Evolutionary conservation across 768 basidiomycete genomes (phyloP), one percentile per base, ranked within the genome.

Genomic region (Serendipita indica): DNA sequence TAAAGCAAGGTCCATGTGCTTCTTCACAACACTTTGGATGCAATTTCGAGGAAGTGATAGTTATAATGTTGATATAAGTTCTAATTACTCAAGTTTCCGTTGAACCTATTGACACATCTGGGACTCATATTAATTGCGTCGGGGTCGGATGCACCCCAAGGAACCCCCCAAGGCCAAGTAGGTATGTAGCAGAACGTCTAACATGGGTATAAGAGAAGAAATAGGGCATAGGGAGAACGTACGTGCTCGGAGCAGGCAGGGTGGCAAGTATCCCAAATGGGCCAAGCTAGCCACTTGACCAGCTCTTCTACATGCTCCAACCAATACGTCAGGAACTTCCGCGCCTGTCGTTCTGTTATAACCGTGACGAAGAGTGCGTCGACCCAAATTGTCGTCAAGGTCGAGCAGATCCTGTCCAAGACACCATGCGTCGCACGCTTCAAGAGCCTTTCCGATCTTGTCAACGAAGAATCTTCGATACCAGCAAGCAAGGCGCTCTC

Each of bases 261-360:
- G 5, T 60, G 28, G 28, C 65, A 66, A 27, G 60, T 66, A 20
- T 65, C 60, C 65, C 65, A 66, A 28, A 64, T 62, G 16, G 56
- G 65, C 65, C 65, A 66, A n/a, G 65, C 65, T 3, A 66, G 60
- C 65, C 65, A 66, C 7, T 25, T 3, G 61, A 66, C 63, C 18
- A 66, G 37, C 13, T 25, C 27, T 1, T 54, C n/a, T 4, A 64
- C 33, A 16, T 62, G 57, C 16, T 39, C 28, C 7, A 6, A 45
- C 65, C 65, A 66, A 2, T 13, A 12, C 14, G 27, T 25, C 56
- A 62, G 35, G 13, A 66, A 16, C 60, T 57, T 34, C 20, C n/a
- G 16, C 5, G 22, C 49, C 49, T 32, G 20, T 32, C 30, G 6
- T 16, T 54, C 49, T 18, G 49, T 7, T 46, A 10, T 25, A 13